Evolutionary conservation across 192 early-diverging fungal genomes (phyloP).

Genomic region (Coemansia sp.): DNA sequence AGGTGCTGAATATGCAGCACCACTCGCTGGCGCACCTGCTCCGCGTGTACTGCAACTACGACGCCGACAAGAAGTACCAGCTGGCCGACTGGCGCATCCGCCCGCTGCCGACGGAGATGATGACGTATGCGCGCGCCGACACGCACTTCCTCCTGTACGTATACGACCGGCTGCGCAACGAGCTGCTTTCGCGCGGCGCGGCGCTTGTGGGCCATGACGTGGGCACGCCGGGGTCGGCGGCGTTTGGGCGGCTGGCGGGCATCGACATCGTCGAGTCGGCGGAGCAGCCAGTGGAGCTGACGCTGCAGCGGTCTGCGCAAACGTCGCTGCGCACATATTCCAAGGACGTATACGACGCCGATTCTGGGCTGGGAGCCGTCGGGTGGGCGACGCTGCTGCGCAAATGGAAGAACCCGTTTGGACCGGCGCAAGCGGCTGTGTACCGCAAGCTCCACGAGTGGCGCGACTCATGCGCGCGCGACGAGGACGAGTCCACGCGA

Average conservation of each 20-base stretch:
- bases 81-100: conserved; percentile 96
- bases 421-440: conserved; percentile 68
- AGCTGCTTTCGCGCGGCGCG: conserved; percentile 59
- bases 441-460: conserved; percentile 89
- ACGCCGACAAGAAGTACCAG: conserved; percentile 93
- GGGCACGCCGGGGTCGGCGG: conserved; percentile 9
- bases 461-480: conserved; percentile 85
- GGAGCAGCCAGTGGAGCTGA: conserved; percentile 26
- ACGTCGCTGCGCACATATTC: conserved; percentile 69
- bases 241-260: conserved; percentile 45
- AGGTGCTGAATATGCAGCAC: conserved; percentile 74
- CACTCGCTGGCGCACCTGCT: conserved; percentile 85
- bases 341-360: conserved; percentile 84
- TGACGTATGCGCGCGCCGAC: conserved; percentile 88
- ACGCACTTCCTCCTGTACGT: conserved; percentile 96
- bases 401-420: conserved; percentile 63
- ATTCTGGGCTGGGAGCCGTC: conserved; percentile 68
- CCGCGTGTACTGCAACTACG: conserved; percentile 70
- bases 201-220: conserved; percentile 52
- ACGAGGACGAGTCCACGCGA: conserved; percentile 87
- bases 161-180: conserved; percentile 88
- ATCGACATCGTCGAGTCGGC: conserved; percentile 43
- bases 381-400: conserved; percentile 75
- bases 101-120: conserved; percentile 91
- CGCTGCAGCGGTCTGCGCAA: conserved; percentile 63